These are phyloP conservation scores for Avena atlantica DNA, from an alignment of 176 grass and related monocot genomes.

Conservation along the genomic window DNA sequence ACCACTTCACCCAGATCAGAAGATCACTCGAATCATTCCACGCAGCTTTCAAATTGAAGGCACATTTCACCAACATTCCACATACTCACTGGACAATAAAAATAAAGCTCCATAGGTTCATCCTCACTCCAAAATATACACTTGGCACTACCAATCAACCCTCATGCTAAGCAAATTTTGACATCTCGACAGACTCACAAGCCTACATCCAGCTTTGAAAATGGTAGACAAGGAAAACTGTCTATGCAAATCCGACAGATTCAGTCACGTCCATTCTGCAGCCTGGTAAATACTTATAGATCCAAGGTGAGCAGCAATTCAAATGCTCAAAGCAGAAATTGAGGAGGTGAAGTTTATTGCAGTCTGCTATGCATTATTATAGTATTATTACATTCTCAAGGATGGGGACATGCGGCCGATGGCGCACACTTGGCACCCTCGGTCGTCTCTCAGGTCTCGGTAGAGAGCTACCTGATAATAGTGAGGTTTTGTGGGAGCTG, in stretches of 20 bases:
- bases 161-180: not conserved
- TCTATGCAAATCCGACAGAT: not conserved
- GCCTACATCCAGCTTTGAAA: not conserved
- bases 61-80: not conserved
- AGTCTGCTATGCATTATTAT: not conserved
- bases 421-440: no score
- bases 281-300: not conserved
- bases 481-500: not conserved
- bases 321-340: not conserved
- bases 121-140: not conserved
- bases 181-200: no score
- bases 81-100: not conserved
- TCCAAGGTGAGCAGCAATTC: not conserved
- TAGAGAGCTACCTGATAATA: not conserved
- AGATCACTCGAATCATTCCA: not conserved
- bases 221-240: not conserved
- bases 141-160: not conserved
- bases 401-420: not conserved
- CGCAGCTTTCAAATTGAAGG: not conserved
- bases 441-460: no score
- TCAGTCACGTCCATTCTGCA: not conserved
- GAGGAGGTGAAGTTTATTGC: not conserved
- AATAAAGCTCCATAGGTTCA: not conserved
- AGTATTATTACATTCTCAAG: not conserved
- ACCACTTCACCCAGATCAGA: not conserved